These are phyloP conservation scores for Sicyos baderoa DNA, from an alignment of 306 rosid species.

Conservation along the genomic window DNA sequence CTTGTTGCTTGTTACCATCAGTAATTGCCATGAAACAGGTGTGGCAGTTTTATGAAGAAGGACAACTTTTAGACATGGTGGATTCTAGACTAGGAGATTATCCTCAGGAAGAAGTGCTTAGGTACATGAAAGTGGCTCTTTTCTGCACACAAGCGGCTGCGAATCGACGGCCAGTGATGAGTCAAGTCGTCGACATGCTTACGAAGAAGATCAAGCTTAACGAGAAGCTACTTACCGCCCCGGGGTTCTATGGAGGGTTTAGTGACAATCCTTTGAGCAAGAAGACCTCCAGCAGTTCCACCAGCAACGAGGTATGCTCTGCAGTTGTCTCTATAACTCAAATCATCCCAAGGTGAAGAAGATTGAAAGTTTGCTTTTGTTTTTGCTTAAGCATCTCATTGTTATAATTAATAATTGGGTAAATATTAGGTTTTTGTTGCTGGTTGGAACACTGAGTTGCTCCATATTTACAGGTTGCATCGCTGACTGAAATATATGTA, in stretches of 20 bases:
- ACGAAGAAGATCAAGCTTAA: constrained; percentile 57
- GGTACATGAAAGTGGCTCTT: constrained; percentile 82
- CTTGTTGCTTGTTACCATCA: not conserved
- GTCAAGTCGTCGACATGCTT: constrained; percentile 75
- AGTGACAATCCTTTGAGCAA: constrained; percentile 33
- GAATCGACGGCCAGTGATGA: constrained; percentile 67
- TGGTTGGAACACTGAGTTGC: not conserved
- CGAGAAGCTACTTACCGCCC: constrained; percentile 63
- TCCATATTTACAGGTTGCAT: not conserved
- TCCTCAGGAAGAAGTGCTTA: constrained; percentile 53
- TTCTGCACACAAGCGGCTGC: constrained; percentile 81
- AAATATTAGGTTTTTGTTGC: not conserved
- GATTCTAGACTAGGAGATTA: constrained; percentile 54
- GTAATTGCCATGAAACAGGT: constrained; percentile 38
- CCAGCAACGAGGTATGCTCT: constrained; percentile 36
- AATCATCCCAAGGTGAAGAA: constrained; percentile 53
- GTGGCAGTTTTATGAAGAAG: constrained; percentile 83
- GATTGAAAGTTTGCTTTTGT: not conserved
- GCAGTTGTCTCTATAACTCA: constrained; percentile 39
- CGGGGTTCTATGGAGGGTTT: constrained; percentile 51
- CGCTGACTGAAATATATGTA: not conserved
- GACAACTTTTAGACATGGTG: constrained; percentile 54
- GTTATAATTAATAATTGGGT: constrained; percentile 12
- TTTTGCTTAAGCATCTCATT: constrained; percentile 4
- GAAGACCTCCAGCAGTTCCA: constrained; percentile 19